Evolutionary conservation across 306 rosid species (phyloP), one percentile per base, ranked within the genome.

Genomic region (Dryas drummondii): DNA sequence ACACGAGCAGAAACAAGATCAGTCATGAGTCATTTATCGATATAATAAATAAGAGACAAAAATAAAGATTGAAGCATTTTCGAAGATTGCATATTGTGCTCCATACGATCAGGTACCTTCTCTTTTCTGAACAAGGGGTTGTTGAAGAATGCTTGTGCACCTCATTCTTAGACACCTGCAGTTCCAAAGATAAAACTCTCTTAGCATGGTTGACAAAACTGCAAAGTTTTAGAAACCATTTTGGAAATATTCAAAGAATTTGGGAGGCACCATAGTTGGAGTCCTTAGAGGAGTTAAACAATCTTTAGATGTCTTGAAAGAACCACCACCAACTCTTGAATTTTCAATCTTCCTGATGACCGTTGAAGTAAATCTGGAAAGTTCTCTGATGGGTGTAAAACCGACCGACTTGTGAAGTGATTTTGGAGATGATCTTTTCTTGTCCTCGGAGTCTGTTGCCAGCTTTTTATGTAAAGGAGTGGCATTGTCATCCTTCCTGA

Each of bases 371-470:
- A 94, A 64, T 79, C 88, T 86, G 54, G 90, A 89, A 27, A 94
- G 76, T 52, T 94, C 99, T 79, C 88, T 91, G 53, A 94, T 88
- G 40, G 98, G 99, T 42, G 99, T 90, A 77, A 92, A 94, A 55
- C 67, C 85, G 46, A 83, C 88, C 4, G 94, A 80, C 88, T 73
- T 84, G 46, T 84, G 80, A 69, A 79, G 74, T 11, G 97, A 87
- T 79, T 84, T 88, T 6, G 91, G 91, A 41, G 97, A 88, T 40
- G 86, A 66, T 82, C 77, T 88, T 78, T 78, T 88, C 86, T 81
- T 90, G 51, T 88, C 96, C n/a, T 82, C 84, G 2, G 58, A 66
- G 60, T 76, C 83, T 68, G 74, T 48, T 54, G 51, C 76, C 65
- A 77, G 78, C 61, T 76, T 87, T 61, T 70, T 84, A 78, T 71